phyloP scores from a whole-genome alignment of 805 yeast species.

The Saturnispora quitensis region DNA sequence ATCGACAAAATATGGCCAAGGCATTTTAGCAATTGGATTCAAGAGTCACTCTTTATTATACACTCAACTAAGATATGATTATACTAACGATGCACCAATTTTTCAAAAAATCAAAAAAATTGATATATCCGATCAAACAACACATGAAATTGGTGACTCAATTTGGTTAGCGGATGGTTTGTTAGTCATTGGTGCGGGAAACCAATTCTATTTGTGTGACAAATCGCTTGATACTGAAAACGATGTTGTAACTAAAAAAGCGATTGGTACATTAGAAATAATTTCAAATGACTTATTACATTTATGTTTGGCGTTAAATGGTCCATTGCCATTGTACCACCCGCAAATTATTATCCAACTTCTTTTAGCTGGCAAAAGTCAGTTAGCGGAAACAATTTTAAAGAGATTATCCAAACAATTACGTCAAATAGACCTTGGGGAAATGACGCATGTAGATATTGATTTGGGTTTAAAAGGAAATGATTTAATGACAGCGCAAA shows the following conservation, averaged over 20 bases:
- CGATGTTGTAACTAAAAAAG: constrained; percentile 42
- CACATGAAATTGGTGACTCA: constrained; percentile 82
- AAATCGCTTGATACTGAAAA: constrained; percentile 44
- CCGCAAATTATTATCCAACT: constrained; percentile 81
- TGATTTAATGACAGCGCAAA: background rate
- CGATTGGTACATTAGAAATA: constrained; percentile 52
- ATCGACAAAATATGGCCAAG: constrained; percentile 51
- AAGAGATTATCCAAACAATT: constrained; percentile 42
- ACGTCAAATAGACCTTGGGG: constrained; percentile 41
- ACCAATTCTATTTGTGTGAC: constrained; percentile 79
- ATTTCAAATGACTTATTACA: constrained; percentile 52
- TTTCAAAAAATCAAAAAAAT: constrained; percentile 68
- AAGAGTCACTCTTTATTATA: constrained; percentile 51
- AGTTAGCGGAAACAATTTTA: constrained; percentile 48
- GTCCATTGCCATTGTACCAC: constrained; percentile 83
- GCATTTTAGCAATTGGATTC: constrained; percentile 77
- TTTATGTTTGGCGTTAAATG: constrained; percentile 70
- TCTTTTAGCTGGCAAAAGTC: constrained; percentile 50
- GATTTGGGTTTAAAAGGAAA: constrained; percentile 15
- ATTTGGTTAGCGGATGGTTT: constrained; percentile 77
- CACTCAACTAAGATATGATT: constrained; percentile 81
- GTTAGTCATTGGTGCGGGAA: constrained; percentile 79
- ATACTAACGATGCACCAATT: constrained; percentile 70
- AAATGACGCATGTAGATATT: constrained; percentile 16
- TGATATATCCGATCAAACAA: constrained; percentile 60